A percentile compares a stretch with the other conserved stretches of the same genome.
Evolutionary conservation across 2,329 filamentous ascomycete genomes (phyloP).

Genomic region (Aspergillus alliaceus): DNA sequence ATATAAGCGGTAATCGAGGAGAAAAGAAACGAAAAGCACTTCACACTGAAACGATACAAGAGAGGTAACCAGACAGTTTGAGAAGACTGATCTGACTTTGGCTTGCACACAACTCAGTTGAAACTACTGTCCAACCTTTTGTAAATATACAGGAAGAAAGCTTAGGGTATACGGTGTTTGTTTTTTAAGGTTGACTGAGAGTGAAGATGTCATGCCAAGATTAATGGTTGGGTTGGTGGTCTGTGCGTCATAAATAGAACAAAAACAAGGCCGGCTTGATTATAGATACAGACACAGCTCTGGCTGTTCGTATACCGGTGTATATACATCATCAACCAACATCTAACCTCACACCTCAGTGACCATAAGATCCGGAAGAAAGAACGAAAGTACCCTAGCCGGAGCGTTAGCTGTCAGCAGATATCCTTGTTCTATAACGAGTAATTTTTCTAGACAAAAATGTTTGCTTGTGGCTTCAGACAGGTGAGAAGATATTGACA

Average conservation of each 20-base stretch:
- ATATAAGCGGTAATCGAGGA: not conserved
- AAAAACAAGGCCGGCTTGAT: too few relatives aligned
- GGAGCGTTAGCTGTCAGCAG: not conserved
- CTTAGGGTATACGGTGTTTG: not conserved
- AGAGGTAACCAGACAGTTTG: too few relatives aligned
- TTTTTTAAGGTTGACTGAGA: not conserved
- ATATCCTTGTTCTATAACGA: not conserved
- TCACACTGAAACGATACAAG: not conserved
- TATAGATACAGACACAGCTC: too few relatives aligned
- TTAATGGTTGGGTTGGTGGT: not conserved
- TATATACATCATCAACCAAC: not conserved
- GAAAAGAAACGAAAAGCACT: too few relatives aligned
- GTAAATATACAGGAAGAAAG: not conserved
- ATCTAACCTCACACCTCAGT: not conserved
- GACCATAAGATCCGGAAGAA: not conserved
- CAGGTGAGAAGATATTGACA: constrained; percentile 62
- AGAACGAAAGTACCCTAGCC: not conserved
- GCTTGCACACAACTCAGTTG: not conserved
- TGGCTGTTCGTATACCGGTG: too few relatives aligned
- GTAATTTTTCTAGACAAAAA: not conserved
- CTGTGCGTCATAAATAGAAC: too few relatives aligned
- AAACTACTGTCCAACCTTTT: not conserved
- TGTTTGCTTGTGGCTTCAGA: constrained; percentile 48
- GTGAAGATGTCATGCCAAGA: too few relatives aligned
- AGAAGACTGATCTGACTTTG: too few relatives aligned